A percentile compares a stretch with the other conserved stretches of the same genome.
These are phyloP conservation scores for Alopecurus myosuroides DNA, from an alignment of 176 grass and related monocot species.

Conservation along the genomic window DNA sequence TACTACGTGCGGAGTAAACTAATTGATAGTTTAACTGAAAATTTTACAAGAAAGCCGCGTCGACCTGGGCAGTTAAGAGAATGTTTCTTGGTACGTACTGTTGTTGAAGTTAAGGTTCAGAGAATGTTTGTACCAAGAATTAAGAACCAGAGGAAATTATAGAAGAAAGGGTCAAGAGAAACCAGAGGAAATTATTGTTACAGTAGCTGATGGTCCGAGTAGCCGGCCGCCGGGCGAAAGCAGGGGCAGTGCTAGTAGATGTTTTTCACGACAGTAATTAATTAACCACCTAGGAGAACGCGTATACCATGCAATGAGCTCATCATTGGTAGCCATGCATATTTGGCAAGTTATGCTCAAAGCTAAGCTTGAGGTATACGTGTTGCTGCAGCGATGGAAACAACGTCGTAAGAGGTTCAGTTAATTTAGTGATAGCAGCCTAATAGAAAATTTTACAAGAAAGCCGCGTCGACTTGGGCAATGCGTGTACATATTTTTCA, in stretches of 20 bases:
- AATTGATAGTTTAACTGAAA: too few relatives aligned
- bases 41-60: background rate
- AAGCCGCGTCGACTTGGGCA: background rate
- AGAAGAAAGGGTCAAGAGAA: too few relatives aligned
- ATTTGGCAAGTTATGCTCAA: background rate
- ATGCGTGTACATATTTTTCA: background rate
- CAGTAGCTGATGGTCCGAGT: slow-evolving; percentile 8
- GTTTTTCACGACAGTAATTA: background rate
- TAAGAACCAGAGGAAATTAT: background rate
- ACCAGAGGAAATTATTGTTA: background rate
- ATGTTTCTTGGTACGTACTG: background rate
- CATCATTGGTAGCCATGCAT: background rate
- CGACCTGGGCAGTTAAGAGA: background rate
- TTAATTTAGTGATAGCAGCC: too few relatives aligned
- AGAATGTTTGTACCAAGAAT: slow-evolving; percentile 8
- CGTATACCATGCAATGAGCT: slow-evolving; percentile 7
- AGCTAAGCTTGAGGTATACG: background rate
- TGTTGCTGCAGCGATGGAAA: background rate
- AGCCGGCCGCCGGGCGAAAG: slow-evolving; percentile 24
- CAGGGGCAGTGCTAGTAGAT: background rate
- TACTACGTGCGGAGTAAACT: too few relatives aligned
- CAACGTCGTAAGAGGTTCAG: background rate
- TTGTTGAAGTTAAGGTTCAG: background rate
- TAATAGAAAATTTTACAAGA: background rate
- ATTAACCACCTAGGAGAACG: background rate